Conservation (phyloP, 129 eudicot species). For the Apium graveolens region DNA sequence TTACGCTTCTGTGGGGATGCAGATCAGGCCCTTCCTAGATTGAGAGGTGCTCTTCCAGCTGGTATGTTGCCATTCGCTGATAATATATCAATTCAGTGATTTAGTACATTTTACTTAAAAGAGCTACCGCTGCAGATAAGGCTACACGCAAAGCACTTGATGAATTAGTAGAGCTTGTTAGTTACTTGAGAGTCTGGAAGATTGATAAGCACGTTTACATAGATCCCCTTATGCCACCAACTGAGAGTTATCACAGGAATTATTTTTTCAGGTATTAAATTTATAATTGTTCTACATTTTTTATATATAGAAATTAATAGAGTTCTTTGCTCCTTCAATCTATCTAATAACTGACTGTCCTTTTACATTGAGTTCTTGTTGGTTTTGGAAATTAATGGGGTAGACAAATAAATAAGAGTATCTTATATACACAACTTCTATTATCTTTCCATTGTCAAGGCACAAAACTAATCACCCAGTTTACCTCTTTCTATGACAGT, state of each 20-base stretch:
- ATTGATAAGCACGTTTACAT: conserved; percentile 52
- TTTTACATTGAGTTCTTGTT: neutral
- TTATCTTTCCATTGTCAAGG: neutral
- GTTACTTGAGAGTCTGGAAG: conserved; percentile 74
- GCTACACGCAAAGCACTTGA: conserved; percentile 82
- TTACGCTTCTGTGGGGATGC: conserved; percentile 85
- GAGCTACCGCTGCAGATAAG: conserved; percentile 44
- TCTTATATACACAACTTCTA: neutral
- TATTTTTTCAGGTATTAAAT: conserved; percentile 70
- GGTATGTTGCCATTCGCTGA: conserved; percentile 40
- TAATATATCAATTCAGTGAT: neutral
- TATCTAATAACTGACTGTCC: neutral
- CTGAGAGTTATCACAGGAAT: conserved; percentile 79
- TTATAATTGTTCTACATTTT: neutral
- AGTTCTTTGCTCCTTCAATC: neutral
- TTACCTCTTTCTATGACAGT: neutral
- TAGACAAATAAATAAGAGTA: neutral
- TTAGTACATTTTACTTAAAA: conserved; percentile 9
- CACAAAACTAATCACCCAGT: neutral
- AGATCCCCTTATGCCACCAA: conserved; percentile 93
- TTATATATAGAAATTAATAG: neutral
- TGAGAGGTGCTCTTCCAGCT: conserved; percentile 91
- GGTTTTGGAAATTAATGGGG: neutral
- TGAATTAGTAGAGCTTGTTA: conserved; percentile 71
- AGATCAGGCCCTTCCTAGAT: conserved; percentile 81